Conservation (phyloP, 169 alveolate genomes). For the Eimeria mitis region DNA sequence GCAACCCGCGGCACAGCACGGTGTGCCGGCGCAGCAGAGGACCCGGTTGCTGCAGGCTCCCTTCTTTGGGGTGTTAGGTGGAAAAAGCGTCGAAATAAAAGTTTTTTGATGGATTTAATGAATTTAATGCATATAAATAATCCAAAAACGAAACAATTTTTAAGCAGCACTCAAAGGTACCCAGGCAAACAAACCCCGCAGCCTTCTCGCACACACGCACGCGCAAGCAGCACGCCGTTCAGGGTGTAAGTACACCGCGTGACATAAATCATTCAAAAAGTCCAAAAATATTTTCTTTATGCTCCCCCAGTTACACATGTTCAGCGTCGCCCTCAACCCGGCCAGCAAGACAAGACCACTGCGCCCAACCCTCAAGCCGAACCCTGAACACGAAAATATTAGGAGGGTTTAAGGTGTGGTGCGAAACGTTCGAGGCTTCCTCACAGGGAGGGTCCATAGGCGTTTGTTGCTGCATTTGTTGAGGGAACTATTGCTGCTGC, state of each 20-base stretch:
- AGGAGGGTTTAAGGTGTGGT: neutral
- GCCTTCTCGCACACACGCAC: neutral
- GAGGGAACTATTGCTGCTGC: neutral
- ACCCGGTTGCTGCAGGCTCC: neutral
- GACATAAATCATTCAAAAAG: neutral
- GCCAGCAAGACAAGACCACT: neutral
- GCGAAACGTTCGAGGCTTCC: neutral
- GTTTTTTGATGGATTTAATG: neutral
- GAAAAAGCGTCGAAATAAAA: neutral
- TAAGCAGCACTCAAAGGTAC: neutral
- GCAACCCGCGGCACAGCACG: neutral
- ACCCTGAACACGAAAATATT: neutral
- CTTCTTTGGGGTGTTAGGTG: neutral
- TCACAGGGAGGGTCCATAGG: neutral
- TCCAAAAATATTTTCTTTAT: neutral
- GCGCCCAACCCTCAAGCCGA: neutral
- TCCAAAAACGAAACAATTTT: neutral
- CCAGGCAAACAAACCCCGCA: neutral
- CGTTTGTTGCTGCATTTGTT: neutral
- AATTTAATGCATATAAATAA: neutral
- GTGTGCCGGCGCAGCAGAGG: slow-evolving; percentile 22
- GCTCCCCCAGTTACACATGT: neutral
- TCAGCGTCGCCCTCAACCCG: neutral
- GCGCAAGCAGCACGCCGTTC: neutral
- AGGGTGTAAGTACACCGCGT: neutral